Evolutionary conservation across 768 basidiomycete genomes (phyloP), one percentile per base, ranked within the genome.

Genomic region (Leccinum sublutescens): DNA sequence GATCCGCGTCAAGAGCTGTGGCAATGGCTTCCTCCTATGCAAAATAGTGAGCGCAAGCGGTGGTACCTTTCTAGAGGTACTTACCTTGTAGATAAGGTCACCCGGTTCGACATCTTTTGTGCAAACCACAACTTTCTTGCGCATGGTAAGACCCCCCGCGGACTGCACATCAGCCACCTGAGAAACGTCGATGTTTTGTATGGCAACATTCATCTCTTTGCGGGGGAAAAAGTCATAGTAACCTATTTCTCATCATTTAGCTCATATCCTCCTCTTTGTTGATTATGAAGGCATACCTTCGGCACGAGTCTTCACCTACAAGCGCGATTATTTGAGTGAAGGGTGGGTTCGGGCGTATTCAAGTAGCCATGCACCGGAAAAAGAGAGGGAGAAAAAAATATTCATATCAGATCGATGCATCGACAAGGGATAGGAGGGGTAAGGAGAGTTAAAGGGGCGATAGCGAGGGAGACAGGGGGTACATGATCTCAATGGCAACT

Each of bases 171-270:
- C 66, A 38, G 50, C 43, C 17, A 64, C 64, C 15, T 65, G 65
- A 33, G 69, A 58, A 9, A 70, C 52, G 14, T 75, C 64, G n/a
- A 74, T 50, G 25, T 62, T 65, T 54, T 84, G 78, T 40, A 91
- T 77, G n/a, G 79, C 75, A 40, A 92, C 88, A 66, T 89, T 87
- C 78, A 80, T 85, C 29, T 76, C 78, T 70, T 85, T 85, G 31
- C 84, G 83, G n/a, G 91, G 91, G 79, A 93, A 94, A 58, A 72
- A 71, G 43, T 89, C 76, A 68, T 88, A 91, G 71, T 93, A 94
- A 57, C 86, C 91, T 92, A 73, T 66, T 31, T 38, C 54, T 58
- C 52, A 50, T 59, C 29, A 33, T 64, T 68, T 57, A 69, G 68
- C 52, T 61, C 56, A 58, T 50, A 52, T 40, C 34, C 57, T 51